phyloP scores from a whole-genome alignment of 129 eudicot genomes.

The Tanacetum coccineum region DNA sequence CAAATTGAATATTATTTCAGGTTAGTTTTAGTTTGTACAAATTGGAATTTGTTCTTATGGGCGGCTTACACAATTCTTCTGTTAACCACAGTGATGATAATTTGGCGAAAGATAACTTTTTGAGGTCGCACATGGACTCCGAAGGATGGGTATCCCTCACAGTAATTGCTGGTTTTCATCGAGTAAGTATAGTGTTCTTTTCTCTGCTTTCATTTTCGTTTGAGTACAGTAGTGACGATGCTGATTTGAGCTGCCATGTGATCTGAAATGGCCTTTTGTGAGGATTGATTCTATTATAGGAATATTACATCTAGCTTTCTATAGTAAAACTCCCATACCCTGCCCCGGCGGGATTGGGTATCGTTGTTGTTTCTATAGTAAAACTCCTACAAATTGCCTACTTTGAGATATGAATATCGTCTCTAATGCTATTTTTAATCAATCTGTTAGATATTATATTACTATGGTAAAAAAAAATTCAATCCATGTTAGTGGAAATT shows the following conservation, averaged over 20 bases:
- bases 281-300: not conserved
- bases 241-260: no score
- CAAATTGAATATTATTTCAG: constrained; percentile 84
- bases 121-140: constrained; percentile 70
- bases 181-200: constrained; percentile 44
- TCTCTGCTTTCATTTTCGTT: no score
- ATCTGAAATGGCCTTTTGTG: not conserved
- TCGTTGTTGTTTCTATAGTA: no score
- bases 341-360: no score
- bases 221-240: no score
- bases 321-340: no score
- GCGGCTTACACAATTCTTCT: constrained; percentile 18
- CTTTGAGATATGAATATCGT: no score
- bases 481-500: no score
- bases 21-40: constrained; percentile 22
- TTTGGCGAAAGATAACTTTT: constrained; percentile 55
- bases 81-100: constrained; percentile 56
- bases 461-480: not conserved
- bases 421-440: not conserved
- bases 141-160: constrained; percentile 78
- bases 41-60: not conserved
- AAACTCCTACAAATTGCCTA: no score
- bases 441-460: not conserved
- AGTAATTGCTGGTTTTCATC: constrained; percentile 63
- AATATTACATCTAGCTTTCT: not conserved